Evolutionary conservation across 176 grass and related monocot species (phyloP), one percentile per base, ranked within the genome.

Genomic region (Oryza meyeriana): DNA sequence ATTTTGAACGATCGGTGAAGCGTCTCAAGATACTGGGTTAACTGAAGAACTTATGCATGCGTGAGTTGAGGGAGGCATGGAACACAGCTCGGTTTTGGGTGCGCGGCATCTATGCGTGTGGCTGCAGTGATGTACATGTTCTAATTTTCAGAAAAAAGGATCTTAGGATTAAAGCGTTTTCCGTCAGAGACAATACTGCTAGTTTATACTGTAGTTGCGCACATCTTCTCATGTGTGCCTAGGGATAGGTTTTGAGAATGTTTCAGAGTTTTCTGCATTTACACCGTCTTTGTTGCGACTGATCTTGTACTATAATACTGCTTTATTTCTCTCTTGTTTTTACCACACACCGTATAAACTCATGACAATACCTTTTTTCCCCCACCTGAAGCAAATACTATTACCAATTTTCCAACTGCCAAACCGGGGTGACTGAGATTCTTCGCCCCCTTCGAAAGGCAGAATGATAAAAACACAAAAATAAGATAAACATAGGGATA

Each of bases 11-110:
- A 8, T 97, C 92, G 0, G 94, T 90, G 22, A 97, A 92, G 30
- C 94, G 94, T 44, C 90, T 97, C n/a, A 97, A 87, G 82, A 94
- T 97, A 71, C 31, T 89, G 55, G 80, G 85, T 31, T 88, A 63
- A 79, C 27, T 3, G 0, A 12, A 48, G 10, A 31, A 20, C 10
- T 13, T 0, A 45, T 13, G 42, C 12, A 2, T 0, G 2, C 4
- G 10, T 34, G 16, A 42, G 10, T 4, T 29, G 68, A 42, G 1
- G 3, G 4, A 4, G 1, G 1, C 32, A 33, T 27, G 36, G 22
- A 27, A n/a, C 50, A 55, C 50, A 55, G 50, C 18, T 55, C 50
- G 52, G 20, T 25, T 44, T 28, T 45, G 69, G 7, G 13, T 8
- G 67, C 67, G 22, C 10, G 67, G 24, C 22, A 27, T 71, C 69